Evolutionary conservation across 768 basidiomycete genomes (phyloP), one percentile per base, ranked within the genome.

Genomic region (Pulveroboletus ravenelii): DNA sequence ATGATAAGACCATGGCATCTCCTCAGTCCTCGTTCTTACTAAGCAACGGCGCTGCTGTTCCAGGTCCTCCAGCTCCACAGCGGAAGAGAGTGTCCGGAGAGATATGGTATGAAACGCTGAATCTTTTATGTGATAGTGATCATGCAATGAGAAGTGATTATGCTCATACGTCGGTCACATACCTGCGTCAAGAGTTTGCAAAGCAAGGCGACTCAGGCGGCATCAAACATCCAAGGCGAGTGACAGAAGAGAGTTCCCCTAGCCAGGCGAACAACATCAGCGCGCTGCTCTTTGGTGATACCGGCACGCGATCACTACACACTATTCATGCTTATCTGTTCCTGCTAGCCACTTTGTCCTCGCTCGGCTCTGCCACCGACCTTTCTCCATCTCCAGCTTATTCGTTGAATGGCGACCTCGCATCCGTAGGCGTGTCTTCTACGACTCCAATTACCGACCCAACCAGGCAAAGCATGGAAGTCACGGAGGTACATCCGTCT

Each of bases 71-170:
- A 18, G 62, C 69, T 23, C 74, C 81, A n/a, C 76, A 82, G 45
- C 73, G 89, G 51, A 83, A 81, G 10, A 76, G 76, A 53, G 78
- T 96, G 30, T 75, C 85, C 3, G 85, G 87, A 27, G 91, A 93
- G 62, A 79, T 87, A 31, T 95, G 92, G 92, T 89, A 93, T 63
- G 93, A 95, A 54, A 93, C 89, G 2, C 67, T 95, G 39, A 86
- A 85, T 42, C 74, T 96, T 25, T 69, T 95, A 5, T 94, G 91
- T 63, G 91, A 95, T 62, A 66, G 70, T 12, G 84, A 90, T 50
- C 85, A 80, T 58, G 72, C 79, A n/a, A 82, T 94, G 18, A 82
- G 93, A 48, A 78, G 80, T 12, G 87, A 89, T 55, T 94, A 93
- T 63, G 78, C 84, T 1, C 71, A 77, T 34, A 80, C 84, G 5